These are phyloP conservation scores for Fusarium stilboides DNA, from an alignment of 2,329 filamentous ascomycete species.

Conservation along the genomic window DNA sequence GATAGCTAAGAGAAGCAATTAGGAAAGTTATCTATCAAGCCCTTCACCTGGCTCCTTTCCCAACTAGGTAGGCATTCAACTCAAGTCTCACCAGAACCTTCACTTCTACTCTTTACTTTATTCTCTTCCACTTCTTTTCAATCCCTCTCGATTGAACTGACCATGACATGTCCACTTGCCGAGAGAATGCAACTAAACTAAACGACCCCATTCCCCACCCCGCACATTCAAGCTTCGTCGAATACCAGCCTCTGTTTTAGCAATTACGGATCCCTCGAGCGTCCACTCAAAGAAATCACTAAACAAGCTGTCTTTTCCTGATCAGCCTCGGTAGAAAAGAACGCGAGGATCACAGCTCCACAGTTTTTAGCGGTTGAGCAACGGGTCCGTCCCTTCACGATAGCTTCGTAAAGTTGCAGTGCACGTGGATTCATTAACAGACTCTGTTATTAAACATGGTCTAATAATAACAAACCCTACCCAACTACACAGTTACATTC, in stretches of 20 bases:
- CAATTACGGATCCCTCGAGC: constrained; percentile 39
- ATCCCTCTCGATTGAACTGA: constrained; percentile 22
- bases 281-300: neutral
- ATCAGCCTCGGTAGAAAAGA: constrained; percentile 1
- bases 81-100: constrained; percentile 2
- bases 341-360: neutral
- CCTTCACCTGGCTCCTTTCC: neutral
- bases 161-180: constrained; percentile 31
- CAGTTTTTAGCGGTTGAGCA: neutral
- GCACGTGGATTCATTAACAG: no score
- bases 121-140: constrained; percentile 2
- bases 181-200: constrained; percentile 4
- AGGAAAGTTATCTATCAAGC: no score
- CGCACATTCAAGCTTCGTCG: constrained; percentile 37
- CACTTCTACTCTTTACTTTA: neutral
- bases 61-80: neutral
- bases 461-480: neutral
- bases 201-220: constrained; percentile 3
- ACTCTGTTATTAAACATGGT: neutral
- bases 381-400: constrained; percentile 9
- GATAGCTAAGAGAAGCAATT: no score
- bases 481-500: constrained; percentile 11
- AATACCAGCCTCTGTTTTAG: constrained; percentile 47
- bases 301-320: neutral
- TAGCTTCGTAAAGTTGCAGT: constrained; percentile 2